Conservation (phyloP, 2,329 filamentous ascomycete species). For the Trematosphaeria pertusa region DNA sequence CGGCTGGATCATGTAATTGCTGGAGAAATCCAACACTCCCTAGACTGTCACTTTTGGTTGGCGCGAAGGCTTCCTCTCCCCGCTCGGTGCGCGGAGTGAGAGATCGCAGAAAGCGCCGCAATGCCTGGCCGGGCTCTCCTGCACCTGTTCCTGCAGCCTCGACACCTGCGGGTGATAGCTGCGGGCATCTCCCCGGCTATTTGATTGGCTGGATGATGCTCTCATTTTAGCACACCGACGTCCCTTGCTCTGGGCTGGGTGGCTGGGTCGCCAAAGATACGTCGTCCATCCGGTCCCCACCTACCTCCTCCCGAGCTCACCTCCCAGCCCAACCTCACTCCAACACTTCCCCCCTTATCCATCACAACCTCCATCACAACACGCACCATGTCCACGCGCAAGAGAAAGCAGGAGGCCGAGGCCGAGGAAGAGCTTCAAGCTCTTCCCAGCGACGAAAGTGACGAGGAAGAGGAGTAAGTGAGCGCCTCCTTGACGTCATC, state of each 20-base stretch:
- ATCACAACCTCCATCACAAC: conserved; percentile 11
- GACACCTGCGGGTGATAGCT: conserved; percentile 19
- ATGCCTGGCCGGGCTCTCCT: too few species aligned
- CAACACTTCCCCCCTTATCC: conserved; percentile 10
- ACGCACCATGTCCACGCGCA: conserved; percentile 51
- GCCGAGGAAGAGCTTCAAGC: conserved; percentile 54
- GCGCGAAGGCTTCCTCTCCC: too few species aligned
- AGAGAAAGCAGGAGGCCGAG: conserved; percentile 52
- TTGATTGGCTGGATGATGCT: conserved; percentile 35
- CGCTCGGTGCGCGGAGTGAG: too few species aligned
- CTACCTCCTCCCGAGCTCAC: conserved; percentile 28
- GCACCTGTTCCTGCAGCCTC: conserved; percentile 15
- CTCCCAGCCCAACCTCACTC: conserved; percentile 25
- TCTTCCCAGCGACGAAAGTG: conserved; percentile 52
- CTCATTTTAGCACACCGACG: conserved; percentile 35
- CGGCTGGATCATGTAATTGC: too few species aligned
- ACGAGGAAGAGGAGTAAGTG: conserved; percentile 54
- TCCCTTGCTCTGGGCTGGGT: conserved; percentile 32
- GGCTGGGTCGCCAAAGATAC: conserved; percentile 24
- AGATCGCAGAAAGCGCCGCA: too few species aligned
- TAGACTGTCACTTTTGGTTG: too few species aligned
- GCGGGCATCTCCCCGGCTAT: conserved; percentile 2
- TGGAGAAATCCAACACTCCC: too few species aligned
- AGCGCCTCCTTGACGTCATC: conserved; percentile 47
- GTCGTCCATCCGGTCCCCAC: conserved; percentile 40